Evolutionary conservation across 140 eudicot species (phyloP).

Genomic region (Artemisia princeps): DNA sequence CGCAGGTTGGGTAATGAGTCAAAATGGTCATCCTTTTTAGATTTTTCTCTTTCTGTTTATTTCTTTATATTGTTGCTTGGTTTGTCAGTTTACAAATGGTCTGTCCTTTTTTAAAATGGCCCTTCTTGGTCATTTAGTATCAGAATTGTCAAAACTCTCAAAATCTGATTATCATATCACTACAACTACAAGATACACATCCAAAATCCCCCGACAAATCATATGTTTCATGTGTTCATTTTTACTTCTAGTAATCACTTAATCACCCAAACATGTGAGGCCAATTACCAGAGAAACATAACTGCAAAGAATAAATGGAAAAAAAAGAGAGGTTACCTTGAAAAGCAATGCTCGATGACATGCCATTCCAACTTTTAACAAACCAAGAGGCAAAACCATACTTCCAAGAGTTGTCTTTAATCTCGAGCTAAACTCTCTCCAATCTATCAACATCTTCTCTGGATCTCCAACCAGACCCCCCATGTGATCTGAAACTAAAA

Average conservation of each 20-base stretch:
- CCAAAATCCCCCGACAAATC: background rate
- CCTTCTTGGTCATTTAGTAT: too few species aligned
- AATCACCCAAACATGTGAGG: background rate
- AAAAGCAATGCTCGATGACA: constrained; percentile 88
- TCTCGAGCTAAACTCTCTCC: constrained; percentile 56
- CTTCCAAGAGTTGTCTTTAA: constrained; percentile 60
- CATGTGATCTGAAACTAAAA: constrained; percentile 79
- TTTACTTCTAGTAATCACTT: background rate
- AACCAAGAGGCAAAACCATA: constrained; percentile 93
- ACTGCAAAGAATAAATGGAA: background rate
- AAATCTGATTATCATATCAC: too few species aligned
- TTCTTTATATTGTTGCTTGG: too few species aligned
- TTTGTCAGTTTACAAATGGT: too few species aligned
- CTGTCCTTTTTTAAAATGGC: too few species aligned
- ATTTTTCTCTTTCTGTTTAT: too few species aligned
- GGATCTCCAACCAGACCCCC: constrained; percentile 91
- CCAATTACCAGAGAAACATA: background rate
- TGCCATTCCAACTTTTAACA: constrained; percentile 72
- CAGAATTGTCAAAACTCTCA: too few species aligned
- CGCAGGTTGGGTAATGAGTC: background rate
- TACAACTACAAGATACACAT: background rate
- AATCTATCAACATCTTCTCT: constrained; percentile 61
- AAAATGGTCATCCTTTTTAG: too few species aligned
- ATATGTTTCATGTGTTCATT: background rate
- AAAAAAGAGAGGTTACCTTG: constrained; percentile 44